A percentile compares a stretch with the other conserved stretches of the same genome.
These are phyloP conservation scores for Backusella tarrabulga DNA, from an alignment of 192 early-diverging fungal genomes.

Conservation along the genomic window DNA sequence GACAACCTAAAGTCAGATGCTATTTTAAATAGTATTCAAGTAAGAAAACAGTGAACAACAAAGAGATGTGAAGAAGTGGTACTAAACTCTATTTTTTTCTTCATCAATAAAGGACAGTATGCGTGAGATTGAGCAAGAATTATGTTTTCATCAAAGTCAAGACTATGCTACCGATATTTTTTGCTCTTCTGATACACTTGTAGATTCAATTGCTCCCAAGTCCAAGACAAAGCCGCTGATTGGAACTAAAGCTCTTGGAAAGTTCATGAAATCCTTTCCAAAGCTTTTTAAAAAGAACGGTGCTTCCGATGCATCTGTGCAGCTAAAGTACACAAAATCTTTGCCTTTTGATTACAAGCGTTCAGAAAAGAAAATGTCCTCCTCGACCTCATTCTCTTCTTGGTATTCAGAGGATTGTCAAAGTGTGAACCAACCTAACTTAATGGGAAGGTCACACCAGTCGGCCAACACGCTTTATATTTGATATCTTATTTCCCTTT, in stretches of 20 bases:
- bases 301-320: not conserved
- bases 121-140: conserved; percentile 14
- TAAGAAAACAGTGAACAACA: not conserved
- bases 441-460: not conserved
- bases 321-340: not conserved
- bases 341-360: not conserved
- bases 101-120: not conserved
- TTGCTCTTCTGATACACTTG: not conserved
- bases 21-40: conserved; percentile 8
- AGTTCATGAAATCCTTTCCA: not conserved
- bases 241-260: not conserved
- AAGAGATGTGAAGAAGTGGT: not conserved
- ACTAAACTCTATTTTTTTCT: not conserved
- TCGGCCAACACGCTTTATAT: not conserved
- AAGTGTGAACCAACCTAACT: not conserved
- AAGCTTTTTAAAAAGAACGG: not conserved
- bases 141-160: conserved; percentile 6
- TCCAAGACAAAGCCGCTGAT: not conserved
- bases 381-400: not conserved
- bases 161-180: conserved; percentile 5
- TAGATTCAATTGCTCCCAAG: not conserved
- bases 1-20: not conserved
- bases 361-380: not conserved
- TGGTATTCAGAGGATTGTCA: not conserved
- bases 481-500: not conserved